Conservation (phyloP, 768 basidiomycete species). For the Mycena leptocephala region DNA sequence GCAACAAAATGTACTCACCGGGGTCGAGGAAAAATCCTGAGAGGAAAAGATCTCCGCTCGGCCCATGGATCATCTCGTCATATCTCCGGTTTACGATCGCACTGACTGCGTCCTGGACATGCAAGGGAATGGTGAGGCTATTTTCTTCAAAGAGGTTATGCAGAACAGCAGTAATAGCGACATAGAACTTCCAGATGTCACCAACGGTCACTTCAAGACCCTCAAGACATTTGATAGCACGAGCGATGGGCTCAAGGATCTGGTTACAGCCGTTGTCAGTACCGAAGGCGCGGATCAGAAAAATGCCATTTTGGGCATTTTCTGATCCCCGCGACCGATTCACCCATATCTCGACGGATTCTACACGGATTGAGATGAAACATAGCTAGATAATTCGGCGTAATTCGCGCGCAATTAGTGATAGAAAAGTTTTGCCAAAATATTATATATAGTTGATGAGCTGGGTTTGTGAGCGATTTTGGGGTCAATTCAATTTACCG, state of each 20-base stretch:
- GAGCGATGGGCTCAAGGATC: slow-evolving; percentile 36
- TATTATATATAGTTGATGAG: no score
- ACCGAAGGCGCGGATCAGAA: no score
- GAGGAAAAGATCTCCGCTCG: slow-evolving; percentile 37
- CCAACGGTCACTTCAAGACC: slow-evolving; percentile 35
- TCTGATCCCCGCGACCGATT: no score
- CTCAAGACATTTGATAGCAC: slow-evolving; percentile 44
- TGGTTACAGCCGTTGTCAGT: no score
- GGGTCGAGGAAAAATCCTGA: slow-evolving; percentile 43
- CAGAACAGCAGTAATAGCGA: slow-evolving; percentile 35
- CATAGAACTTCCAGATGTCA: slow-evolving; percentile 44
- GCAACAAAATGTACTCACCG: slow-evolving; percentile 14
- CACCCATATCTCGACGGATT: no score
- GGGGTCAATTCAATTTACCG: no score
- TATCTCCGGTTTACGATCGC: slow-evolving; percentile 37
- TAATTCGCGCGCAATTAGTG: no score
- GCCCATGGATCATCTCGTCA: slow-evolving; percentile 41
- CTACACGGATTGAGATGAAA: no score
- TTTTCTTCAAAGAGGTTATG: slow-evolving; percentile 28
- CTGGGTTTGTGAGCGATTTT: no score
- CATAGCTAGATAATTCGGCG: no score
- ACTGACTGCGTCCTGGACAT: slow-evolving; percentile 27
- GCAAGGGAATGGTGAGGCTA: neutral
- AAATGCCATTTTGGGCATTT: no score
- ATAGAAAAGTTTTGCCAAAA: no score